phyloP scores from a whole-genome alignment of 495 filamentous ascomycete genomes.

The Neurospora terricola region DNA sequence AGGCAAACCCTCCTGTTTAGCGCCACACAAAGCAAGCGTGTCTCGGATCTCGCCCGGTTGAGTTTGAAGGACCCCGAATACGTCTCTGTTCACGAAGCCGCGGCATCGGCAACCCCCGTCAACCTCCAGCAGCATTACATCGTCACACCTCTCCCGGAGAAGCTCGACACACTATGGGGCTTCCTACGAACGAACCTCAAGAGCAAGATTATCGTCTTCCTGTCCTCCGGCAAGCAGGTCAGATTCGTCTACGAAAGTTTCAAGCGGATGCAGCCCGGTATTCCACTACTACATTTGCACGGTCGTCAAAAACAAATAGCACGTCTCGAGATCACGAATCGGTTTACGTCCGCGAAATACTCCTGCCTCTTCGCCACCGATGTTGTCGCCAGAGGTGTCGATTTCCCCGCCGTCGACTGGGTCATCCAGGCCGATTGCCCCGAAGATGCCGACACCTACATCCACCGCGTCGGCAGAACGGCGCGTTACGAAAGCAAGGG shows the following conservation, averaged over 20 bases:
- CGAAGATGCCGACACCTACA: conserved; percentile 94
- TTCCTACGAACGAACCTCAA: conserved; percentile 86
- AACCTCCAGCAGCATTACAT: conserved; percentile 87
- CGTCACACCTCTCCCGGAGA: conserved; percentile 70
- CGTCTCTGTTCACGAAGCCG: conserved; percentile 81
- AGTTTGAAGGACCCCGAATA: conserved; percentile 89
- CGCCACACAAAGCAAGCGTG: conserved; percentile 90
- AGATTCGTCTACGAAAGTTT: conserved; percentile 91
- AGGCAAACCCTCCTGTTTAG: conserved; percentile 92
- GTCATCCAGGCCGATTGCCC: conserved; percentile 92
- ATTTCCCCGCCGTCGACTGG: conserved; percentile 97
- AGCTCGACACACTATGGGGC: conserved; percentile 82
- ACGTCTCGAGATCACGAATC: conserved; percentile 72
- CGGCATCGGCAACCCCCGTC: conserved; percentile 68
- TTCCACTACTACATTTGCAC: conserved; percentile 89
- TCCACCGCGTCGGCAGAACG: conserved; percentile 90
- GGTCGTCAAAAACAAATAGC: conserved; percentile 88
- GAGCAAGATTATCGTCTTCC: conserved; percentile 85
- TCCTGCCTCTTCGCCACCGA: conserved; percentile 92
- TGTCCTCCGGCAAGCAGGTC: conserved; percentile 93
- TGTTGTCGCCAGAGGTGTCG: conserved; percentile 83
- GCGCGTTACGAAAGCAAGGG: conserved; percentile 87
- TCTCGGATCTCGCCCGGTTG: conserved; percentile 82
- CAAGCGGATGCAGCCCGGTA: conserved; percentile 87
- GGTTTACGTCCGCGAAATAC: conserved; percentile 67